Evolutionary conservation across 2,329 filamentous ascomycete species (phyloP).

Genomic region (Teratosphaeriaceae sp.): DNA sequence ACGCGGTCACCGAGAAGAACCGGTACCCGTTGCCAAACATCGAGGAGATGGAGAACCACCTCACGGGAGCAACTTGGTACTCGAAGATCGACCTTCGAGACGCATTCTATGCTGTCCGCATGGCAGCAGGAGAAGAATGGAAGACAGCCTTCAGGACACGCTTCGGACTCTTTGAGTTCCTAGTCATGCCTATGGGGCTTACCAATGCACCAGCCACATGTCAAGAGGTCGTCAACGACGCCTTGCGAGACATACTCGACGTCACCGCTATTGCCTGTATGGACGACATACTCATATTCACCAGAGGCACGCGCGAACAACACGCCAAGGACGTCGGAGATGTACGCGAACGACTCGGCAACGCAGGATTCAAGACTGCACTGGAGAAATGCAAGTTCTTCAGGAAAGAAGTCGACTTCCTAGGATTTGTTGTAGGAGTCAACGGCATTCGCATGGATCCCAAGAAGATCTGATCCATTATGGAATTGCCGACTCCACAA

Average conservation of each 20-base stretch:
- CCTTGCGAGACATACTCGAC: slow-evolving; percentile 21
- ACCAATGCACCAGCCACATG: slow-evolving; percentile 16
- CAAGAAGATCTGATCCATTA: slow-evolving; percentile 21
- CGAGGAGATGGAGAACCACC: slow-evolving; percentile 14
- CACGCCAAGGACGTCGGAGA: slow-evolving; percentile 19
- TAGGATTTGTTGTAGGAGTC: slow-evolving; percentile 26
- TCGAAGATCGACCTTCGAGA: slow-evolving; percentile 19
- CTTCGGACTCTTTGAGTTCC: slow-evolving; percentile 20
- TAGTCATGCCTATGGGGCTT: slow-evolving; percentile 23
- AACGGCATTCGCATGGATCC: slow-evolving; percentile 22
- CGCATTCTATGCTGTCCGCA: slow-evolving; percentile 21
- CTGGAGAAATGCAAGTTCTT: slow-evolving; percentile 28
- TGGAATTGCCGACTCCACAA: slow-evolving; percentile 18
- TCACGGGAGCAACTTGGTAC: slow-evolving; percentile 15
- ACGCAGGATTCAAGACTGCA: slow-evolving; percentile 12
- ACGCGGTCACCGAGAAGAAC: slow-evolving; percentile 25
- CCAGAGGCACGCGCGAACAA: slow-evolving; percentile 17
- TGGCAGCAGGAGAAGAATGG: slow-evolving; percentile 21
- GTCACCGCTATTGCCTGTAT: slow-evolving; percentile 17
- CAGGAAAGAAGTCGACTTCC: slow-evolving; percentile 23
- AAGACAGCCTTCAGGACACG: slow-evolving; percentile 15
- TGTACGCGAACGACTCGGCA: slow-evolving; percentile 19
- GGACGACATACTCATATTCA: slow-evolving; percentile 26
- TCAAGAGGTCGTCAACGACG: slow-evolving; percentile 24
- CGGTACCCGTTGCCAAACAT: slow-evolving; percentile 21